phyloP scores from a whole-genome alignment of 495 filamentous ascomycete species.

The Penicillium longicatenatum region DNA sequence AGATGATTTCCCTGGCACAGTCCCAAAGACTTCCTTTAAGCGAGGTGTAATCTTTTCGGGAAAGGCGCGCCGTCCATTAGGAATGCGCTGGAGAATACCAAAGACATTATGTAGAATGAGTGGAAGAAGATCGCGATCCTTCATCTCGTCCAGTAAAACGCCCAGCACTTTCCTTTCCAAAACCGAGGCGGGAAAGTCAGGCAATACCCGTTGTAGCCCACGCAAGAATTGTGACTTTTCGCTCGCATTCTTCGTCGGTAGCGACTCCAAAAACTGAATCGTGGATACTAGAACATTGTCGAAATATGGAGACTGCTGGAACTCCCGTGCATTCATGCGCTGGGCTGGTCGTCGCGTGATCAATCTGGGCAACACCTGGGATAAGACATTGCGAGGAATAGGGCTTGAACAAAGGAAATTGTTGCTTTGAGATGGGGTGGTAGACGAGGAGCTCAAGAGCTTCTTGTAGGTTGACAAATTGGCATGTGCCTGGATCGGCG shows the following conservation, averaged over 20 bases:
- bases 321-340: slow-evolving; percentile 84
- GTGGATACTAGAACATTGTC: slow-evolving; percentile 95
- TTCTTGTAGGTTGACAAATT: slow-evolving; percentile 81
- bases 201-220: slow-evolving; percentile 80
- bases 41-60: slow-evolving; percentile 81
- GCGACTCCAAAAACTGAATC: slow-evolving; percentile 86
- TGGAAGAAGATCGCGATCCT: slow-evolving; percentile 82
- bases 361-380: slow-evolving; percentile 73
- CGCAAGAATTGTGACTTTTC: slow-evolving; percentile 93
- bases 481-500: slow-evolving; percentile 78
- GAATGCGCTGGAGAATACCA: slow-evolving; percentile 74
- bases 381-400: slow-evolving; percentile 75
- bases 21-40: slow-evolving; percentile 78
- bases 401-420: slow-evolving; percentile 79
- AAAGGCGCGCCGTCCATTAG: slow-evolving; percentile 74
- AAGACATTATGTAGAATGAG: slow-evolving; percentile 89
- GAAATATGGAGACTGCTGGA: slow-evolving; percentile 92
- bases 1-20: slow-evolving; percentile 46
- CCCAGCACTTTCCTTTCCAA: slow-evolving; percentile 93
- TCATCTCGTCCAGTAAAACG: slow-evolving; percentile 84
- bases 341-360: slow-evolving; percentile 85
- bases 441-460: slow-evolving; percentile 71
- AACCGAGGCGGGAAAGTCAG: slow-evolving; percentile 88
- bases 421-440: slow-evolving; percentile 74
- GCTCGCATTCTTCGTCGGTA: slow-evolving; percentile 86